phyloP scores from a whole-genome alignment of 805 yeast genomes.

The Spathaspora sp. region DNA sequence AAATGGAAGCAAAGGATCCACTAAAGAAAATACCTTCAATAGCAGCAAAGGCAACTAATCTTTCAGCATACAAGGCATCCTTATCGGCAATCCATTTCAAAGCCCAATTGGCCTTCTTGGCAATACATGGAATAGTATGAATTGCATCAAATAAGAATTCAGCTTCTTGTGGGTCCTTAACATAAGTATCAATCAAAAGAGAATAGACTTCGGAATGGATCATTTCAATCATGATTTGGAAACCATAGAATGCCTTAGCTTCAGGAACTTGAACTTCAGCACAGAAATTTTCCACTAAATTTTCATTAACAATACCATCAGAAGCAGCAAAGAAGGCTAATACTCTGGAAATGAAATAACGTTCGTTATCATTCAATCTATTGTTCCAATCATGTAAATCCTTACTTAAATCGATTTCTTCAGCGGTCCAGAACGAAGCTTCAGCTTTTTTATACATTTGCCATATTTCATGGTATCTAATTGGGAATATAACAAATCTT shows the following conservation, averaged over 20 bases:
- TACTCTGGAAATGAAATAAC: conserved; percentile 87
- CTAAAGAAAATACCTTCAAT: conserved; percentile 98
- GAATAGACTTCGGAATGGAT: conserved; percentile 98
- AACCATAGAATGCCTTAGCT: conserved; percentile 98
- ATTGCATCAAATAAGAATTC: conserved; percentile 91
- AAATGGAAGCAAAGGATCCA: conserved; percentile 96
- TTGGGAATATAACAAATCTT: conserved; percentile 93
- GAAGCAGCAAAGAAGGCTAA: conserved; percentile 98
- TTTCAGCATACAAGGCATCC: conserved; percentile 88
- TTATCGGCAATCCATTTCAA: conserved; percentile 92
- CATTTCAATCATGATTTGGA: conserved; percentile 99
- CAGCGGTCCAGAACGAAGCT: conserved; percentile 99
- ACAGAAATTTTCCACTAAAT: conserved; percentile 93
- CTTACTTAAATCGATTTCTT: conserved; percentile 93
- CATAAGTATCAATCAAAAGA: conserved; percentile 87
- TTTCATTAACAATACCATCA: conserved; percentile 97
- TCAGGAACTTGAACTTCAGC: conserved; percentile 97
- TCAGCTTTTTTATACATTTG: conserved; percentile 98
- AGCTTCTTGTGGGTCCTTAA: conserved; percentile 93
- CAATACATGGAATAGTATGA: conserved; percentile 93
- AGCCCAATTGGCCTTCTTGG: conserved; percentile 98
- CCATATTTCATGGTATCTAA: conserved; percentile 97
- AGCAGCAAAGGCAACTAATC: conserved; percentile 97
- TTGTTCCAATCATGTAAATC: conserved; percentile 92
- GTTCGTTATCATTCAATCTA: conserved; percentile 83